Base-by-base conservation (phyloP, 2,329 filamentous ascomycete genomes). In the Purpureocillium lavendulum region DNA sequence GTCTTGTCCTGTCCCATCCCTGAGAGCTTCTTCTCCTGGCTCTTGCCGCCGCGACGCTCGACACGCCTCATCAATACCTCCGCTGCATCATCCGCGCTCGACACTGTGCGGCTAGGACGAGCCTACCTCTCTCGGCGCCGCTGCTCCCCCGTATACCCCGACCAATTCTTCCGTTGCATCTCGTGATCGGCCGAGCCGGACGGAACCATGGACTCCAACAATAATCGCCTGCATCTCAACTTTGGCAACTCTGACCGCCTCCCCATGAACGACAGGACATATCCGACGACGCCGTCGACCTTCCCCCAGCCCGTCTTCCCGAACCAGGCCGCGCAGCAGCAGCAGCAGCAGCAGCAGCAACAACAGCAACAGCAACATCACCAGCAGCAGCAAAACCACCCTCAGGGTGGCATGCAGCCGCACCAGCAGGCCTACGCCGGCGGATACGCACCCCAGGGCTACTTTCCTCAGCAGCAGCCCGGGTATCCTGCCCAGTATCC, bases 221-320 rank as follows among this genome's bases (percentile, higher is more conserved):
- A 80, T 55, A 76, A 77, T 48, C 73, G 76, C 42, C 71, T 84
- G 40, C 73, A 76, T 56, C 72, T 85, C 56, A 83, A 83, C 62
- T 77, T 81, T 51, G 73, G 70, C 57, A 81, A 75, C 62, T 80
- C 77, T 61, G 76, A 81, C 52, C 77, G 79, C 54, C 73, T 79
- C 45, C 64, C 76, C 40, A 54, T 62, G 54, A 73, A 71, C 60
- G 82, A 83, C 60, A 74, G 82, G 58, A 71, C 79, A 49, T 88
- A 86, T 71, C 85, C 84, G 51, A 88, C 90, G 39, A 96, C 90
- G 9, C 90, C 90, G 38, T 96, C 90, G 49, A 95, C 89, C 43
- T 97, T 97, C 58, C 90, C 90, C 11, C 90, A 97, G 66, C 89
- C 89, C 44, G 84, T 94, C 59, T 77, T 75, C 49, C 67, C 70